phyloP scores from a whole-genome alignment of 2,329 filamentous ascomycete genomes.

The Penicillium olsonii region DNA sequence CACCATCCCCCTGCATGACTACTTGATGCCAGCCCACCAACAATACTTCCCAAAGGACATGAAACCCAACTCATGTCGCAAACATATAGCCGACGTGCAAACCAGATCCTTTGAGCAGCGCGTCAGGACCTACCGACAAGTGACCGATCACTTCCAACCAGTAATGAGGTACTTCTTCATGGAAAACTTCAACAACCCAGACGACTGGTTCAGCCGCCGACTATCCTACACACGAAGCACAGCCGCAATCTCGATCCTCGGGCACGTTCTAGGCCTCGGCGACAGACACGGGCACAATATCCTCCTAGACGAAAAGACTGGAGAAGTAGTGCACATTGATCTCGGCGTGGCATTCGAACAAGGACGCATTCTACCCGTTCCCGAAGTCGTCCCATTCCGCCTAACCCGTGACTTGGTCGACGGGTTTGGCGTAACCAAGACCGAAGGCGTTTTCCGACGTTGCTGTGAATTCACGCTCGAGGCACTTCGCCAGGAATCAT shows the following conservation, averaged over 20 bases:
- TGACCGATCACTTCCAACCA: conserved; percentile 81
- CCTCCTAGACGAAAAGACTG: conserved; percentile 81
- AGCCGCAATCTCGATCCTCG: conserved; percentile 91
- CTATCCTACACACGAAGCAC: conserved; percentile 92
- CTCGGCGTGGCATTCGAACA: conserved; percentile 96
- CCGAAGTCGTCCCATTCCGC: conserved; percentile 93
- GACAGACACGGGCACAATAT: conserved; percentile 98
- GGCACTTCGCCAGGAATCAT: conserved; percentile 89
- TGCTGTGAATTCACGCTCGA: conserved; percentile 98
- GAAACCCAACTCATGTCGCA: conserved; percentile 73
- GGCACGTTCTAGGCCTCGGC: conserved; percentile 87
- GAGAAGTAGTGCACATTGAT: conserved; percentile 96
- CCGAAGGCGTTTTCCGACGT: conserved; percentile 94
- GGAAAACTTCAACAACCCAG: conserved; percentile 88
- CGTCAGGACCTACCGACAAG: conserved; percentile 72
- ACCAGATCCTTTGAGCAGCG: conserved; percentile 69
- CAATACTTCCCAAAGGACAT: conserved; percentile 82
- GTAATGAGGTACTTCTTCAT: conserved; percentile 98
- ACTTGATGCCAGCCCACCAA: conserved; percentile 85
- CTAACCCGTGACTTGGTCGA: conserved; percentile 93
- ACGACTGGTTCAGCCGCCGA: conserved; percentile 90
- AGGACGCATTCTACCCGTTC: conserved; percentile 89
- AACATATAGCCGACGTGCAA: conserved; percentile 74
- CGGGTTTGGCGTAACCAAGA: conserved; percentile 92
- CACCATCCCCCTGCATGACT: conserved; percentile 89